These are phyloP conservation scores for Fusarium albosuccineum DNA, from an alignment of 2,329 filamentous ascomycete genomes.

Conservation along the genomic window DNA sequence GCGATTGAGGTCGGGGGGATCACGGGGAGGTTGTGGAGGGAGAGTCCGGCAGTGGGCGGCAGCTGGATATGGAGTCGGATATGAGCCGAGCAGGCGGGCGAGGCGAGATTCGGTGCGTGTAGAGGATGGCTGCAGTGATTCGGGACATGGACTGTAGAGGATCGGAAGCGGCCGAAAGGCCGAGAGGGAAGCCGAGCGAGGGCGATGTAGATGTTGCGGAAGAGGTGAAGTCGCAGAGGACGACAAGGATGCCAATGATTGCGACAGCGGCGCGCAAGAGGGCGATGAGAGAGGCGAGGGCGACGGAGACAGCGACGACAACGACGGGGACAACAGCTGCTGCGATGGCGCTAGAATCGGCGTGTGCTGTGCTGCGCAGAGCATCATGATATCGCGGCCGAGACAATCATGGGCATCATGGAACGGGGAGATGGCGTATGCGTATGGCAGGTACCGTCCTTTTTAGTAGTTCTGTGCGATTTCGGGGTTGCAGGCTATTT, in stretches of 20 bases:
- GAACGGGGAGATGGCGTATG: slow-evolving; percentile 25
- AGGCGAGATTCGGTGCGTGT: slow-evolving; percentile 40
- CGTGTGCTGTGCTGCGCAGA: slow-evolving; percentile 53
- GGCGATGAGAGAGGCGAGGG: slow-evolving; percentile 23
- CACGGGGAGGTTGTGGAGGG: slow-evolving; percentile 37
- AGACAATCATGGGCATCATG: slow-evolving; percentile 51
- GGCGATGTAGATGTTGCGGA: slow-evolving; percentile 21
- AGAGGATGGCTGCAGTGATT: slow-evolving; percentile 34
- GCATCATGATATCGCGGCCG: slow-evolving; percentile 59
- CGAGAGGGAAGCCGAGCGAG: slow-evolving; percentile 8
- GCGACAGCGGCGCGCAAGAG: slow-evolving; percentile 18
- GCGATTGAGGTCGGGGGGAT: slow-evolving; percentile 38
- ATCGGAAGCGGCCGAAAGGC: slow-evolving; percentile 22
- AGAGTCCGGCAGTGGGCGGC: slow-evolving; percentile 31
- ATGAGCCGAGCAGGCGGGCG: slow-evolving; percentile 30
- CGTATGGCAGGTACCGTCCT: slow-evolving; percentile 15
- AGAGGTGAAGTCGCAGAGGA: slow-evolving; percentile 4
- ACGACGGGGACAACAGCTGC: slow-evolving; percentile 30
- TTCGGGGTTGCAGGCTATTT: slow-evolving; percentile 23
- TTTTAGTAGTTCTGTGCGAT: slow-evolving; percentile 16
- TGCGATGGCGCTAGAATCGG: slow-evolving; percentile 48
- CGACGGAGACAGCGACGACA: slow-evolving; percentile 2
- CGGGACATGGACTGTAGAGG: slow-evolving; percentile 44
- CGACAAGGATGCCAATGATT: slow-evolving; percentile 27
- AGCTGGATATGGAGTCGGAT: slow-evolving; percentile 12